Evolutionary conservation across 331 rosid species (phyloP).

Genomic region (Dryas integrifolia): DNA sequence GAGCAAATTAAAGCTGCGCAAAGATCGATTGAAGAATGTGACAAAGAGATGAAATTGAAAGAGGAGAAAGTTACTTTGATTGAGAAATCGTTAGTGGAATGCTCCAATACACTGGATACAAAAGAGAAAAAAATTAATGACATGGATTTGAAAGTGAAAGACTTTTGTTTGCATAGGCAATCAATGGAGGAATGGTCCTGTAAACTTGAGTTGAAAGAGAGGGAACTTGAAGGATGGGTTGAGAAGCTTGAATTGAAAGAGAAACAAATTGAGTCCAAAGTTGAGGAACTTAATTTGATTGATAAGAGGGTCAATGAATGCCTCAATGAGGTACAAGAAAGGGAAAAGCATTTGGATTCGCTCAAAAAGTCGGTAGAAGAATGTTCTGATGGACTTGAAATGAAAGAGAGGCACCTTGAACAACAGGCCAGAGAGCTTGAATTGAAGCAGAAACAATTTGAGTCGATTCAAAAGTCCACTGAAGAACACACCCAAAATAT

Average conservation of each 20-base stretch:
- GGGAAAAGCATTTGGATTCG: slow-evolving; percentile 1
- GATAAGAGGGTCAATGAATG: slow-evolving; percentile 7
- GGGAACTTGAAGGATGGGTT: slow-evolving; percentile 12
- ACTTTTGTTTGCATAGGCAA: slow-evolving; percentile 17
- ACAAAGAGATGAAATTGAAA: slow-evolving; percentile 25
- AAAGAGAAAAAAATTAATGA: slow-evolving; percentile 30
- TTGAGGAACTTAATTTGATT: neutral
- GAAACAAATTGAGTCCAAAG: neutral
- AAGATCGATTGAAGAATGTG: slow-evolving; percentile 15
- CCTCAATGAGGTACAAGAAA: slow-evolving; percentile 10
- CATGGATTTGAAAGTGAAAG: slow-evolving; percentile 19
- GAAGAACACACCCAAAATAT: neutral
- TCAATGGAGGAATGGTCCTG: slow-evolving; percentile 17
- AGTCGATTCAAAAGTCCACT: slow-evolving; percentile 13
- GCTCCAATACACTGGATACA: slow-evolving; percentile 12
- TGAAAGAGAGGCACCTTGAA: slow-evolving; percentile 23
- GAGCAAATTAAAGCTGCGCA: slow-evolving; percentile 15
- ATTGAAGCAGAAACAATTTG: slow-evolving; percentile 23
- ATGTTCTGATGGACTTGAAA: slow-evolving; percentile 1
- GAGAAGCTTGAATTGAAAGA: slow-evolving; percentile 20
- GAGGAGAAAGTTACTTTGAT: slow-evolving; percentile 19
- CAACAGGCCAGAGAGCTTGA: slow-evolving; percentile 28
- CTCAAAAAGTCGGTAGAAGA: neutral
- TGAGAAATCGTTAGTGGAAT: slow-evolving; percentile 19
- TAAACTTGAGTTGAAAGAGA: slow-evolving; percentile 31